Evolutionary conservation across 176 grass and related monocot genomes (phyloP), one percentile per base, ranked within the genome.

Genomic region (Cenchrus purpureus): DNA sequence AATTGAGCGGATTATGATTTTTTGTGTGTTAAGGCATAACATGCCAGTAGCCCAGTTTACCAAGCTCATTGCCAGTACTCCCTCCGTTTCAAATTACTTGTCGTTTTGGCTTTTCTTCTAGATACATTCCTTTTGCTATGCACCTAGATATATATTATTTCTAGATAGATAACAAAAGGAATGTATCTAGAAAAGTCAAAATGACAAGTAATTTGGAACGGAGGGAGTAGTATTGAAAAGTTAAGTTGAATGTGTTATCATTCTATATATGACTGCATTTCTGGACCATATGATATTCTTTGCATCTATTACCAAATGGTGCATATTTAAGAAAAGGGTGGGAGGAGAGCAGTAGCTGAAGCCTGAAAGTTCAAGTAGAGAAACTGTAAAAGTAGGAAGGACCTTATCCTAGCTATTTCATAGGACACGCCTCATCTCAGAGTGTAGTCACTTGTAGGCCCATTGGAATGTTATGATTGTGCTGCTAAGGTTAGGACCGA

Each of bases 1-100:
- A 37, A 15, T 4, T 64, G 46, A 70, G 2, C 11, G 6, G 42
- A 10, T n/a, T 50, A 64, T 31, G 76, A 15, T 56, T 48, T 54
- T 53, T 75, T 87, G 16, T 51, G 45, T 86, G 46, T 12, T 80
- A 55, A 86, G 34, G 55, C 14, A 31, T 83, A 68, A 59, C 5
- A 29, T 61, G 48, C 46, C 78, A 69, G 71, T 57, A 60, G 9
- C 19, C 6, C 2, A 60, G 58, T 60, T 2, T n/a, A n/a, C 65
- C 12, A 9, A 68, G 43, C 11, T 3, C 2, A 83, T 19, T 82
- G 25, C 10, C 71, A 25, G 25, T 25, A 25, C 25, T 25, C 25
- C 25, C 25, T 25, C 25, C 25, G 25, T 25, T 25, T 25, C 25
- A 25, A 25, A 25, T 25, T 25, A 25, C 25, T 25, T 25, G 25